Base-by-base conservation (phyloP, 345 rosid genomes). In the Aethionema arabicum region DNA sequence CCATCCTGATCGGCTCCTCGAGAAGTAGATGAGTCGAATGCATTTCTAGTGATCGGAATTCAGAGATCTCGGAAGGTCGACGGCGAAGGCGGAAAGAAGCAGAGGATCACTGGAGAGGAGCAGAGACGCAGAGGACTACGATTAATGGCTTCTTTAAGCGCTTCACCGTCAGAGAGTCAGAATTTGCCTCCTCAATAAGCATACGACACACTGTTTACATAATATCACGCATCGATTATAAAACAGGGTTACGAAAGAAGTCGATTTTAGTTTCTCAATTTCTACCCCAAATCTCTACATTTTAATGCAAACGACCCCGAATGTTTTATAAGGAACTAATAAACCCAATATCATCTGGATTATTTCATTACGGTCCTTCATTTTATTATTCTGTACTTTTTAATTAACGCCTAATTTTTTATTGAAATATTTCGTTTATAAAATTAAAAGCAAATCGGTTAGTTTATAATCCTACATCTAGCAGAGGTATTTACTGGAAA, bases 1-100 rank as follows among this genome's bases (percentile, higher is more conserved):
- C 90, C 98, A 91, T 91, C 88, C 98, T 77, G 68, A 91, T 91
- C 3, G 98, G 98, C 83, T 88, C 98, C 68, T 91, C 98, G 14
- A 86, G 90, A 64, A 91, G 96, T 68, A 91, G 66, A 82, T 91
- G 96, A 78, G 79, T 81, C 4, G 98, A 80, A 73, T 91, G 98
- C 98, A 91, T 91, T 27, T 29, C 8, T 51, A 11, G 9, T 68
- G 66, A 59, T 44, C 61, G 55, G 61, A 60, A 37, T 11, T 60
- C 35, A 7, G 66, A 59, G 66, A 60, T 60, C 60, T 59, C 60
- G 59, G 33, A 40, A 31, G 44, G 0, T 59, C 4, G 21, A 59
- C 54, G 60, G 59, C 11, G 64, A 48, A 47, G 47, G 53, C 12
- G 27, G 32, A 44, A n/a, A 36, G 54, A 59, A 2, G 59, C 9